phyloP scores from a whole-genome alignment of 305 asterid genomes.

The Fraxinus sp. region DNA sequence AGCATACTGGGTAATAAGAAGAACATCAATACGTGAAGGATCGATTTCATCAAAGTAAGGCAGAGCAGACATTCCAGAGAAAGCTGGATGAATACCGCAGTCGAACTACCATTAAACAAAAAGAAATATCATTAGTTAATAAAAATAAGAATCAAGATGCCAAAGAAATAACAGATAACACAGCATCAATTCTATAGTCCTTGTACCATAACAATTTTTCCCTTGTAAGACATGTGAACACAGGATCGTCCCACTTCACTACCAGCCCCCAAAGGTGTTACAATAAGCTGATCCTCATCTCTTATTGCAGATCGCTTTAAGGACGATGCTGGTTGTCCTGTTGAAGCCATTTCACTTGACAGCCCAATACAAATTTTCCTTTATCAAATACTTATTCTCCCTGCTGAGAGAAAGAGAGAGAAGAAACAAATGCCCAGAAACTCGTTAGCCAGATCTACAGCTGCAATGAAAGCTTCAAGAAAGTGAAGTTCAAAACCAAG shows the following conservation, averaged over 20 bases:
- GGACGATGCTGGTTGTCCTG: constrained; percentile 45
- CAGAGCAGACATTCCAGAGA: constrained; percentile 93
- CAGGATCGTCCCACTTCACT: constrained; percentile 98
- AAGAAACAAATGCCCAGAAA: not conserved
- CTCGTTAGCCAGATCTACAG: not conserved
- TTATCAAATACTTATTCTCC: constrained; percentile 6
- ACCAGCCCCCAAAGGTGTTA: constrained; percentile 94
- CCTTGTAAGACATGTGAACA: constrained; percentile 84
- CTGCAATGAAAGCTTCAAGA: not conserved
- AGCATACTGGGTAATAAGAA: constrained; percentile 86
- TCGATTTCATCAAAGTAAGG: constrained; percentile 96
- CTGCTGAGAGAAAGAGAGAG: not conserved
- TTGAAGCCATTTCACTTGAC: constrained; percentile 51
- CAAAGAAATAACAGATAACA: not conserved
- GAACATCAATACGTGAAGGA: constrained; percentile 77
- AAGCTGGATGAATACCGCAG: constrained; percentile 95
- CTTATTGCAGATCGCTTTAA: constrained; percentile 51
- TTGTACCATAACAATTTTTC: constrained; percentile 74
- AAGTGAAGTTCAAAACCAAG: not conserved
- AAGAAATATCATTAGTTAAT: constrained; percentile 9
- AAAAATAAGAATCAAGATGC: not conserved
- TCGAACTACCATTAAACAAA: constrained; percentile 55
- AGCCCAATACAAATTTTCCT: constrained; percentile 7
- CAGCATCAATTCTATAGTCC: not conserved
- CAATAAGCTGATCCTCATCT: constrained; percentile 83